Evolutionary conservation across 73 alveolate genomes (phyloP), one percentile per base, ranked within the genome.

Genomic region (Diophrys sp.): DNA sequence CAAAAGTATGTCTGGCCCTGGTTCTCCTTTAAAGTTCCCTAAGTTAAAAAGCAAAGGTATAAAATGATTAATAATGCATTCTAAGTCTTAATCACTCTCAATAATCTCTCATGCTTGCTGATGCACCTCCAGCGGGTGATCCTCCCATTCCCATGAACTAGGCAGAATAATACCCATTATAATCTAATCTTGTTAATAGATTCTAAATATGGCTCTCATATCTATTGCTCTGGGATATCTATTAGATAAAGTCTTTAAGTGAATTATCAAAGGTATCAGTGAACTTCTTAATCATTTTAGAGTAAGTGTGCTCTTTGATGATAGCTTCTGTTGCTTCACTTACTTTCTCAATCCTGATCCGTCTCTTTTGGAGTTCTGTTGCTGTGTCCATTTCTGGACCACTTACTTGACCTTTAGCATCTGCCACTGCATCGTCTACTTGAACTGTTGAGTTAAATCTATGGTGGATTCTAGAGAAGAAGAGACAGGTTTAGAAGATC

Each of bases 121-220:
- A n/a, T n/a, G n/a, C n/a, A n/a, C n/a, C n/a, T n/a, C n/a, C n/a
- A n/a, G n/a, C n/a, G n/a, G n/a, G 5, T 44, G n/a, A 44, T 44
- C 18, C 5, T 44, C 18, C 5, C 5, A 44, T 18, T 44, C 62
- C 62, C n/a, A 44, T 11, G 62, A 44, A 11, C 5, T 5, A 71
- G 27, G 31, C 70, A 24, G 95, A 89, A 85, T 94, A 96, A 89
- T 87, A 96, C 78, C 90, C 94, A 77, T 94, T 96, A 89, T 78
- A 96, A 76, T 96, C 99, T 62, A 96, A 87, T 82, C 97, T 94
- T 54, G 94, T 94, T 23, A 95, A 80, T 72, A 96, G 85, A 84
- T 96, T 96, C 34, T 94, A 93, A 75, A 96, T 85, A 78, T 92
- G 95, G 69, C 96, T 87, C 83, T 93, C 97, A 71, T 93, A 93